Evolutionary conservation across 768 basidiomycete species (phyloP), one percentile per base, ranked within the genome.

Genomic region (Tremella mesenterica): DNA sequence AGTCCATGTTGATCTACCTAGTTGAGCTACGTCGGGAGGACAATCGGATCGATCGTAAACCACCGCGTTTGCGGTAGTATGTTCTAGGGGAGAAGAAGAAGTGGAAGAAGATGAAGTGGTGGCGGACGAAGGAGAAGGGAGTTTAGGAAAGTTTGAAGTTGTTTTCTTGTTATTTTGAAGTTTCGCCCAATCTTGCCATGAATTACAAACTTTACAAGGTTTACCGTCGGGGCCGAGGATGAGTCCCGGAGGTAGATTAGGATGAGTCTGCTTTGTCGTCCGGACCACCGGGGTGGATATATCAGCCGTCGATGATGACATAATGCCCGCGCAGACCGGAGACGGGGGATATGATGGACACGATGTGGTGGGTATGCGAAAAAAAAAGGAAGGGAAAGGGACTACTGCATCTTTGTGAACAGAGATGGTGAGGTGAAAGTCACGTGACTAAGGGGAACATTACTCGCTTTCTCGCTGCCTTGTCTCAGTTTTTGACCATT

Each of bases 1-100:
- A 14, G 90, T 85, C 93, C 93, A 96, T 1, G 93, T 93, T 41
- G 92, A 85, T 45, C 83, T 82, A 1, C 93, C 93, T 45, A 97
- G 83, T 54, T 82, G 79, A 67, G 91, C 88, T 41, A 84, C 84
- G 73, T 96, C 92, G 0, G 91, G 84, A 12, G 93, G 93, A 69
- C 93, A 97, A 52, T 86, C 77, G 4, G 76, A 75, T 1, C 81
- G 80, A 20, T 79, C 81, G 25, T 18, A 23, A 9, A 44, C 65
- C 60, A 61, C 59, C 13, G 55, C 55, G 10, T 47, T 54, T 13
- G 31, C 34, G 27, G 27, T 48, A 20, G 26, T 16, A 47, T 13
- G 48, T 23, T 36, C 26, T n/a, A n/a, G n/a, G n/a, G n/a, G n/a
- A 8, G 38, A 4, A n/a, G 38, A 34, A 18, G 33, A 34, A 18